These are phyloP conservation scores for Mollisia scopiformis DNA, from an alignment of 2,329 filamentous ascomycete species.

Conservation along the genomic window DNA sequence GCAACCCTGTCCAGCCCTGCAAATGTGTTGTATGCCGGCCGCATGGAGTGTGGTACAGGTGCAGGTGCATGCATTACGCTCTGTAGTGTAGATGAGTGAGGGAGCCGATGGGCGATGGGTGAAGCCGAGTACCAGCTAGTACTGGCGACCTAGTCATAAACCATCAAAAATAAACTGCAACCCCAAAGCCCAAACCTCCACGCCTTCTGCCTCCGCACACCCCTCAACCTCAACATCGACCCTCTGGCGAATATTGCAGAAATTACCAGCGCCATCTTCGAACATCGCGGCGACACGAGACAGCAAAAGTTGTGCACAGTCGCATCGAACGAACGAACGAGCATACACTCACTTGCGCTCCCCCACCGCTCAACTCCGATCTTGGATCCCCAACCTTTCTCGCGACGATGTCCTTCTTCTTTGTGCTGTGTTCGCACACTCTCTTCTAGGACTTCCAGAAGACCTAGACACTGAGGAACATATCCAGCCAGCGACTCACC, in stretches of 20 bases:
- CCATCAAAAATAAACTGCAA: not conserved
- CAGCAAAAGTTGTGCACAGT: not conserved
- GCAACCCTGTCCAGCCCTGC: not conserved
- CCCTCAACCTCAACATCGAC: not conserved
- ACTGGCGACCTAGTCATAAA: not conserved
- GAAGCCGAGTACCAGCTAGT: not conserved
- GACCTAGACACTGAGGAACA: slow-evolving; percentile 6
- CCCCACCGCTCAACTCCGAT: not conserved
- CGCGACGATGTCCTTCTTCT: slow-evolving; percentile 27
- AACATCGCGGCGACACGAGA: not conserved
- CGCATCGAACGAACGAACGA: not conserved
- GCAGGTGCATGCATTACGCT: too few relatives aligned
- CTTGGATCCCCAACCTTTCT: slow-evolving; percentile 8
- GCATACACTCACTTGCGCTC: not conserved
- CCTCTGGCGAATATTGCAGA: not conserved
- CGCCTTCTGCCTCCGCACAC: not conserved
- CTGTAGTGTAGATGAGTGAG: too few relatives aligned
- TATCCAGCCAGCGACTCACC: slow-evolving; percentile 1
- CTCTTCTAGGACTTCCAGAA: slow-evolving; percentile 15
- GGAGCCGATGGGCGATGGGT: not conserved
- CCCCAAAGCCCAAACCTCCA: not conserved
- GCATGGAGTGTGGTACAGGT: too few relatives aligned
- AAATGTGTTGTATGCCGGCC: too few relatives aligned
- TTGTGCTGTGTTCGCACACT: slow-evolving; percentile 18
- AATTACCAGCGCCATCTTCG: not conserved